Conservation (phyloP, 768 basidiomycete genomes). For the Holtermanniella nyarrowii region DNA sequence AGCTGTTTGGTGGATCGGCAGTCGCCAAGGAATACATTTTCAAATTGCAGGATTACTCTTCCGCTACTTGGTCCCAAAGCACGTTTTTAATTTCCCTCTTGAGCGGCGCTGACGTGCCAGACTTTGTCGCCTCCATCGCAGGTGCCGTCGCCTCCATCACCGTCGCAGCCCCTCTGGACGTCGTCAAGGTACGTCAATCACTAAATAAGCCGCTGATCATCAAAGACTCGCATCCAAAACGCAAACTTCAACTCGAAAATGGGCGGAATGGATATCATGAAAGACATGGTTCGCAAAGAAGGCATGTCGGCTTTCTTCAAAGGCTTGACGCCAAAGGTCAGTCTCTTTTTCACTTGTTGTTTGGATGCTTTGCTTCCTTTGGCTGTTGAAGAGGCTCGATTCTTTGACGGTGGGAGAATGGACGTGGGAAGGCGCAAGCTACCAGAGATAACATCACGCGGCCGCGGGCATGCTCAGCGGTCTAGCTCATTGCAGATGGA, state of each 20-base stretch:
- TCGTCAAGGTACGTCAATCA: constrained; percentile 60
- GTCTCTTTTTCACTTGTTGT: not conserved
- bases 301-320: constrained; percentile 82
- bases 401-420: too few species aligned
- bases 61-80: constrained; percentile 90
- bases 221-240: constrained; percentile 79
- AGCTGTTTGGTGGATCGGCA: constrained; percentile 97
- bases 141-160: constrained; percentile 94
- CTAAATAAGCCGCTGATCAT: not conserved
- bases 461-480: too few species aligned
- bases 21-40: constrained; percentile 88
- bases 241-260: constrained; percentile 66
- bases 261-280: constrained; percentile 63
- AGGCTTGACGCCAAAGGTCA: constrained; percentile 89
- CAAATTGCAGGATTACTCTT: constrained; percentile 75
- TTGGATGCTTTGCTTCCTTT: not conserved
- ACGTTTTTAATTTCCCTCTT: constrained; percentile 4
- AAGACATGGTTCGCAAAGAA: constrained; percentile 77
- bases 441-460: too few species aligned
- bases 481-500: too few species aligned
- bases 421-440: too few species aligned
- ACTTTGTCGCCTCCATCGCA: constrained; percentile 88
- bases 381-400: not conserved
- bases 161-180: constrained; percentile 89
- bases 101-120: constrained; percentile 6